Conservation (phyloP, 805 yeast species). For the Metschnikowia proteae region DNA sequence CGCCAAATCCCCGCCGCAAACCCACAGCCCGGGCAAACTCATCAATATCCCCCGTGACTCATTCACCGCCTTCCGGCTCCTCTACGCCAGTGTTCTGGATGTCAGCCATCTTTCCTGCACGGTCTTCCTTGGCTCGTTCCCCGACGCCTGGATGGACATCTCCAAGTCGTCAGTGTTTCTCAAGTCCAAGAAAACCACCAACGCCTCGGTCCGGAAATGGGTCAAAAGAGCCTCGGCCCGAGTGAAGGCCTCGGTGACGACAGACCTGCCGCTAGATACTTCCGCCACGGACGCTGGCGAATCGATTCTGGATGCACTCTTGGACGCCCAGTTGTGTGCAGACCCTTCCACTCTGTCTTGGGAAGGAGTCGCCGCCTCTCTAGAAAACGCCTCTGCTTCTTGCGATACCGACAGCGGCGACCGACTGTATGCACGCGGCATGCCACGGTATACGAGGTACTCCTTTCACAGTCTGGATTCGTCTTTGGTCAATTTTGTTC, state of each 20-base stretch:
- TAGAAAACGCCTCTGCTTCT: not conserved
- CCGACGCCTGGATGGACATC: slow-evolving; percentile 48
- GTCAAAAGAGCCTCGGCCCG: slow-evolving; percentile 5
- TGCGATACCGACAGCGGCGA: not conserved
- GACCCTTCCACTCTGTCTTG: not conserved
- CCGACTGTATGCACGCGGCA: not conserved
- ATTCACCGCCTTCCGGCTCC: slow-evolving; percentile 58
- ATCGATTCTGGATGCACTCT: not conserved
- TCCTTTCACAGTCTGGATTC: not conserved
- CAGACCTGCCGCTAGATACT: not conserved
- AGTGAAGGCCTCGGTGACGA: not conserved
- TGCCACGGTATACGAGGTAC: not conserved
- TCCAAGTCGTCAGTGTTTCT: slow-evolving; percentile 1
- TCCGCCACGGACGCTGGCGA: not conserved
- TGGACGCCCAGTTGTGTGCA: not conserved
- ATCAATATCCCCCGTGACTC: slow-evolving; percentile 46
- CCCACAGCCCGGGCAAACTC: too few species aligned
- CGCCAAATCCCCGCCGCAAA: not conserved
- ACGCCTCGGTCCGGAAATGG: slow-evolving; percentile 5
- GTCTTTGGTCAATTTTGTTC: not conserved
- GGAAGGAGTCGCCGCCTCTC: too few species aligned
- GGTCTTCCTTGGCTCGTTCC: slow-evolving; percentile 55
- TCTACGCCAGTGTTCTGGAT: slow-evolving; percentile 48
- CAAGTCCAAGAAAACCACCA: not conserved
- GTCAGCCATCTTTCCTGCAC: slow-evolving; percentile 47